Conservation (phyloP, 305 asterid species). For the Salvia sclarea region DNA sequence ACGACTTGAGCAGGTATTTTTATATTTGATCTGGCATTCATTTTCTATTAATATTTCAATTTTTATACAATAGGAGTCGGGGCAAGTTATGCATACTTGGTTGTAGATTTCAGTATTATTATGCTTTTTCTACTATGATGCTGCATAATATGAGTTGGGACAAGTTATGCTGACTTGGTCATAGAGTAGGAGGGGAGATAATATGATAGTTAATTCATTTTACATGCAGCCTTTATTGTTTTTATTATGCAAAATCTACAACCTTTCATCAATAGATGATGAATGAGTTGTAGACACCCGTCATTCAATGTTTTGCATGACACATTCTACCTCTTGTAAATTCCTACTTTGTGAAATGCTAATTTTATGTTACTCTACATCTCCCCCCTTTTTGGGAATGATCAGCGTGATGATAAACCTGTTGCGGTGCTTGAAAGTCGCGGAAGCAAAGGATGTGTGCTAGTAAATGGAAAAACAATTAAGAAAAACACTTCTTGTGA, state of each 20-base stretch:
- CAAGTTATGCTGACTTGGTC: constrained; percentile 6
- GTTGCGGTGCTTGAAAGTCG: constrained; percentile 77
- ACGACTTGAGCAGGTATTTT: constrained; percentile 64
- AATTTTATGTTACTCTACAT: constrained; percentile 32
- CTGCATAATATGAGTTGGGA: constrained; percentile 24
- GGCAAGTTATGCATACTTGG: background rate
- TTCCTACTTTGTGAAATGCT: constrained; percentile 4
- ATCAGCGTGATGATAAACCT: constrained; percentile 66
- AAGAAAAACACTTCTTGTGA: constrained; percentile 52
- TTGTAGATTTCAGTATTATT: background rate
- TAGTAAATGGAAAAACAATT: constrained; percentile 72
- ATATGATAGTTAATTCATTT: background rate
- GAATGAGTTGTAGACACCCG: constrained; percentile 7
- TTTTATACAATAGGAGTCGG: background rate
- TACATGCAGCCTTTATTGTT: constrained; percentile 3
- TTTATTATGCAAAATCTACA: background rate
- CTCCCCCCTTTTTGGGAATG: constrained; percentile 35
- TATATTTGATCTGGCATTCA: constrained; percentile 6
- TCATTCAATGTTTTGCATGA: background rate
- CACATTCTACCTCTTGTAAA: background rate
- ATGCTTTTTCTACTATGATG: constrained; percentile 18
- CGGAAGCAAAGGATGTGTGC: constrained; percentile 78
- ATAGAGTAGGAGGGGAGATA: background rate
- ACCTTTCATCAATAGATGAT: constrained; percentile 8
- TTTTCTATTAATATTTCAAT: background rate